These are phyloP conservation scores for Amyloporia xantha DNA, from an alignment of 768 basidiomycete species.

Conservation along the genomic window DNA sequence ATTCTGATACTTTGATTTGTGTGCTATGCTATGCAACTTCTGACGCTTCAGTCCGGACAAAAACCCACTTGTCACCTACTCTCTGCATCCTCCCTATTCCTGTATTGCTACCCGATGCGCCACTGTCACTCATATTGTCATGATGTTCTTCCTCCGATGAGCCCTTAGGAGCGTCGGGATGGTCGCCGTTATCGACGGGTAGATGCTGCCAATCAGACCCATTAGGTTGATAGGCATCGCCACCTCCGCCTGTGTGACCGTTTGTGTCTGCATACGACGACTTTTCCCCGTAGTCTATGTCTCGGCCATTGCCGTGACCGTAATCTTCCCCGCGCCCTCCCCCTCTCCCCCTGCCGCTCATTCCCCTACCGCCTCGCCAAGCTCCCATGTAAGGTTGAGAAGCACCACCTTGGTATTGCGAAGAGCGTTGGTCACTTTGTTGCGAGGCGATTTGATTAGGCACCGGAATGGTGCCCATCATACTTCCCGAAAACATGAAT, in stretches of 20 bases:
- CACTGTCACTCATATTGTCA: too few species aligned
- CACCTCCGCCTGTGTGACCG: too few species aligned
- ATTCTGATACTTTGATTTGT: constrained; percentile 3
- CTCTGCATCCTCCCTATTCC: constrained; percentile 48
- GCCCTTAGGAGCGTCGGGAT: not conserved
- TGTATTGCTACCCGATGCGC: not conserved
- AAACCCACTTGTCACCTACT: constrained; percentile 68
- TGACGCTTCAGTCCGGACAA: constrained; percentile 36
- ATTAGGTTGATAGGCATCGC: too few species aligned
- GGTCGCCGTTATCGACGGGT: not conserved
- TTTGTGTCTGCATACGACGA: not conserved
- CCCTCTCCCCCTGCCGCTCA: constrained; percentile 24
- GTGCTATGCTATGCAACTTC: constrained; percentile 7
- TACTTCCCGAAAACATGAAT: constrained; percentile 50
- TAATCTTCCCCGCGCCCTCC: constrained; percentile 26
- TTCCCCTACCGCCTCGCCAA: constrained; percentile 16
- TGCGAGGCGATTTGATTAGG: constrained; percentile 7
- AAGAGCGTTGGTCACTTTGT: constrained; percentile 1
- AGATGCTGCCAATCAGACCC: not conserved
- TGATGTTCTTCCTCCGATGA: not conserved
- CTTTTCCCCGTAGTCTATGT: constrained; percentile 28
- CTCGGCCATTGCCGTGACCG: constrained; percentile 41
- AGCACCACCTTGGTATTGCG: not conserved
- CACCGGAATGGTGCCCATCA: constrained; percentile 11
- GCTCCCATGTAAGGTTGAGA: constrained; percentile 2